Evolutionary conservation across 2,329 filamentous ascomycete genomes (phyloP).

Genomic region (Neonectria faginata): DNA sequence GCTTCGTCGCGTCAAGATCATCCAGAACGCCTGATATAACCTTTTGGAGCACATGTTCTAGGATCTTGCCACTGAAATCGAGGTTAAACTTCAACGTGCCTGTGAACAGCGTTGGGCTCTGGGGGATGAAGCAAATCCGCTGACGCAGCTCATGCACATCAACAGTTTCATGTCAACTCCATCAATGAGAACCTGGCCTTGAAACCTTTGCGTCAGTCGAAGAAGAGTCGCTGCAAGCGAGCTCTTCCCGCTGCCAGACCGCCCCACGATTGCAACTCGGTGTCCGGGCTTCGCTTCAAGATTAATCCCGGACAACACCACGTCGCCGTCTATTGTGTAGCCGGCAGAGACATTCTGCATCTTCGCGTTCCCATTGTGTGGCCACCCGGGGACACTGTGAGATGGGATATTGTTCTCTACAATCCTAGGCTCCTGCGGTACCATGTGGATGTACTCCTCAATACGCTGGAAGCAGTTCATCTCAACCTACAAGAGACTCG

Average conservation of each 20-base stretch:
- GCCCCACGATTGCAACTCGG: conserved; percentile 70
- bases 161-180: conserved; percentile 47
- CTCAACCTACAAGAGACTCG: conserved; percentile 18
- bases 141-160: conserved; percentile 62
- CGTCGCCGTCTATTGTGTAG: conserved; percentile 5
- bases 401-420: neutral
- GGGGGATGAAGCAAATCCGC: conserved; percentile 68
- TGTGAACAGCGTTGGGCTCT: conserved; percentile 70
- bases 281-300: conserved; percentile 10
- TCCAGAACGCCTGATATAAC: neutral
- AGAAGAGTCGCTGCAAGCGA: conserved; percentile 66
- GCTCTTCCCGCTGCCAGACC: conserved; percentile 82
- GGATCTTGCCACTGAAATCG: conserved; percentile 54
- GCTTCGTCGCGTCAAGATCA: neutral
- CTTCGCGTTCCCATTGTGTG: neutral
- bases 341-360: conserved; percentile 9
- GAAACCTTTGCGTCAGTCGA: conserved; percentile 1
- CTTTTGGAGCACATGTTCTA: conserved; percentile 1
- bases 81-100: conserved; percentile 69
- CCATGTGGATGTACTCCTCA: conserved; percentile 10
- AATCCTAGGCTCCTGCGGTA: conserved; percentile 6
- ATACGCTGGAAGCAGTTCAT: conserved; percentile 21
- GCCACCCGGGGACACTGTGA: neutral
- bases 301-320: conserved; percentile 10
- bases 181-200: conserved; percentile 8